These are phyloP conservation scores for Claviceps sp. DNA, from an alignment of 2,329 filamentous ascomycete species.

Conservation along the genomic window DNA sequence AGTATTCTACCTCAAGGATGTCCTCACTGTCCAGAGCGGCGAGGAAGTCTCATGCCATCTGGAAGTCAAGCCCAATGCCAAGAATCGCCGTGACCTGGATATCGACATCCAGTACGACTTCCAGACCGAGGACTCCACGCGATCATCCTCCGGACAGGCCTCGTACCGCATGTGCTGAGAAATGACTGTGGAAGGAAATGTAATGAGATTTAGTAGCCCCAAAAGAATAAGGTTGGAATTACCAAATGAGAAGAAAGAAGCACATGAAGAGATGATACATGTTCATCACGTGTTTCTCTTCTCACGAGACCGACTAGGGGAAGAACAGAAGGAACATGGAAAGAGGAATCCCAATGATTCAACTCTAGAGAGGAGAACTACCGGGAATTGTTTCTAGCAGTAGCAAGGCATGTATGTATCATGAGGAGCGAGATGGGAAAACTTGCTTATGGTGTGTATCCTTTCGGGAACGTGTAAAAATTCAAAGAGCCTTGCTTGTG, in stretches of 20 bases:
- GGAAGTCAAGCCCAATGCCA: conserved; percentile 75
- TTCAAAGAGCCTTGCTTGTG: no score
- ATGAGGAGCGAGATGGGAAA: no score
- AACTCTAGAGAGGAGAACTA: no score
- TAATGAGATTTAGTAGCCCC: background rate
- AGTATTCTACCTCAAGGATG: conserved; percentile 91
- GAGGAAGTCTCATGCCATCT: conserved; percentile 66
- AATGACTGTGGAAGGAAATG: background rate
- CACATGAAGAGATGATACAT: no score
- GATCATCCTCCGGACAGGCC: conserved; percentile 55
- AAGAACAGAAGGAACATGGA: no score
- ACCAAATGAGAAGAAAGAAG: background rate
- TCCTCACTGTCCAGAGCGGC: conserved; percentile 78
- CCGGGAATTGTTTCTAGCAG: no score
- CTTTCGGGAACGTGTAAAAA: no score
- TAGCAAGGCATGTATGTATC: no score
- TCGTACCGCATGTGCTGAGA: conserved; percentile 66
- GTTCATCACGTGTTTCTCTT: no score
- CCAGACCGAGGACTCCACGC: conserved; percentile 58
- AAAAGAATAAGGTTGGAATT: background rate
- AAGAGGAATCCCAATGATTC: no score
- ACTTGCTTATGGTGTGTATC: no score
- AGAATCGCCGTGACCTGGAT: conserved; percentile 91
- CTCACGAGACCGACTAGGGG: no score
- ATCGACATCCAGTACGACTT: conserved; percentile 77